phyloP scores from a whole-genome alignment of 257 asterid genomes.

The Forsythia suspensa region DNA sequence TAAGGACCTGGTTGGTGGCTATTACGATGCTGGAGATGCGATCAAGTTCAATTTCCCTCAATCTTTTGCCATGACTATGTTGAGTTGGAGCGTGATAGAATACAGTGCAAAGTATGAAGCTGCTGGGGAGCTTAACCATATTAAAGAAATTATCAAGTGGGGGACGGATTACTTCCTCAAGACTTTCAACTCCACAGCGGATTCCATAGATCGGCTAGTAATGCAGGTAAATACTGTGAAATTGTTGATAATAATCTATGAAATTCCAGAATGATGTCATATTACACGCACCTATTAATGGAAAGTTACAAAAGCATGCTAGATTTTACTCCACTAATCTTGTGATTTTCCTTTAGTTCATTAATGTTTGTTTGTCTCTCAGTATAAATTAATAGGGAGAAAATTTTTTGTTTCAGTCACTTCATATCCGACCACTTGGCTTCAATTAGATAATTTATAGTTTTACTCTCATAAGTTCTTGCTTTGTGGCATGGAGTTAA shows the following conservation, averaged over 20 bases:
- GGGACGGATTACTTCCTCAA: constrained; percentile 95
- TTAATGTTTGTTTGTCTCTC: background rate
- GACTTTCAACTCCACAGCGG: constrained; percentile 91
- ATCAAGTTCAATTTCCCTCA: constrained; percentile 87
- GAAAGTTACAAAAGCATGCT: background rate
- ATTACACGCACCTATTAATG: background rate
- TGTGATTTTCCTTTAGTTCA: background rate
- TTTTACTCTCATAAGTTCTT: background rate
- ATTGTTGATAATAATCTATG: background rate
- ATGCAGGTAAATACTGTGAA: constrained; percentile 56
- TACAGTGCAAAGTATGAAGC: constrained; percentile 84
- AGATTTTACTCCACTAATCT: background rate
- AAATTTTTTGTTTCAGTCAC: background rate
- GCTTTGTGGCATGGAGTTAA: background rate
- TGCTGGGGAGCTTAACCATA: constrained; percentile 91
- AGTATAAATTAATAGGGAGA: background rate
- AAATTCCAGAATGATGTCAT: background rate
- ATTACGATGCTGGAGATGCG: constrained; percentile 96
- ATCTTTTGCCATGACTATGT: constrained; percentile 91
- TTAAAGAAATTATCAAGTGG: constrained; percentile 92
- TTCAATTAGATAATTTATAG: background rate
- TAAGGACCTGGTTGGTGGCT: constrained; percentile 83
- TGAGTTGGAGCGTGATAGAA: constrained; percentile 98
- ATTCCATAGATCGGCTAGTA: constrained; percentile 60
- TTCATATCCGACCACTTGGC: background rate